phyloP scores from a whole-genome alignment of 192 early-diverging fungal species.

The Obelidium mucronatum region DNA sequence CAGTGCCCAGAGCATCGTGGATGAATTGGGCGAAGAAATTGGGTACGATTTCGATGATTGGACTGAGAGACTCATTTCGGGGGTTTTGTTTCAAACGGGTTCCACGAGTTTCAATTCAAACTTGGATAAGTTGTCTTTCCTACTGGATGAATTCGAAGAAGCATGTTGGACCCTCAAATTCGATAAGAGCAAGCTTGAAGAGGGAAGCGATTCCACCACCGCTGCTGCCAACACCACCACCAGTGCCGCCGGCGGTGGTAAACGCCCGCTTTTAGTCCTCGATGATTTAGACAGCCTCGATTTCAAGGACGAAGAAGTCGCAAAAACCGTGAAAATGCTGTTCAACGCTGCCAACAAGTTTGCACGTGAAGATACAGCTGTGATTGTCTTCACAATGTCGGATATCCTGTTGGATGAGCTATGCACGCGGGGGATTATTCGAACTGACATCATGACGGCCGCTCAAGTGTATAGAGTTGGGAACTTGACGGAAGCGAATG shows the following conservation, averaged over 20 bases:
- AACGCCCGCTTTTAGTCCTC: slow-evolving; percentile 32
- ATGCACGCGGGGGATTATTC: neutral
- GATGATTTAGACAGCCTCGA: slow-evolving; percentile 38
- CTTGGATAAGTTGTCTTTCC: slow-evolving; percentile 36
- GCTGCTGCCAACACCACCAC: too few species aligned
- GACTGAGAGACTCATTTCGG: slow-evolving; percentile 27
- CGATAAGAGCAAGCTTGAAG: neutral
- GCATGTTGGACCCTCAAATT: slow-evolving; percentile 39
- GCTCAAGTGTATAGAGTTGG: slow-evolving; percentile 33
- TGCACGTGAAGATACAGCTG: slow-evolving; percentile 36
- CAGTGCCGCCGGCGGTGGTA: neutral
- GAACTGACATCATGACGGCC: neutral
- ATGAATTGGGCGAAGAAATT: slow-evolving; percentile 35
- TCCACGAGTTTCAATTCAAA: neutral
- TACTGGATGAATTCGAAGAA: slow-evolving; percentile 41
- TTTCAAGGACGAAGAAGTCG: neutral
- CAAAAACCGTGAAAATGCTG: slow-evolving; percentile 22
- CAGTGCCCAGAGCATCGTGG: slow-evolving; percentile 8
- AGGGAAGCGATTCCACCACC: too few species aligned
- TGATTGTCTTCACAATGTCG: slow-evolving; percentile 25
- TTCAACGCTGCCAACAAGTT: slow-evolving; percentile 42
- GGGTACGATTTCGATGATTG: slow-evolving; percentile 41
- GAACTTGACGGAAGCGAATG: neutral
- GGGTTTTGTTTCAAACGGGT: slow-evolving; percentile 11
- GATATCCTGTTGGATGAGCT: neutral